phyloP scores from a whole-genome alignment of 352 stramenopile genomes.

The Globisporangium heterothallicum region DNA sequence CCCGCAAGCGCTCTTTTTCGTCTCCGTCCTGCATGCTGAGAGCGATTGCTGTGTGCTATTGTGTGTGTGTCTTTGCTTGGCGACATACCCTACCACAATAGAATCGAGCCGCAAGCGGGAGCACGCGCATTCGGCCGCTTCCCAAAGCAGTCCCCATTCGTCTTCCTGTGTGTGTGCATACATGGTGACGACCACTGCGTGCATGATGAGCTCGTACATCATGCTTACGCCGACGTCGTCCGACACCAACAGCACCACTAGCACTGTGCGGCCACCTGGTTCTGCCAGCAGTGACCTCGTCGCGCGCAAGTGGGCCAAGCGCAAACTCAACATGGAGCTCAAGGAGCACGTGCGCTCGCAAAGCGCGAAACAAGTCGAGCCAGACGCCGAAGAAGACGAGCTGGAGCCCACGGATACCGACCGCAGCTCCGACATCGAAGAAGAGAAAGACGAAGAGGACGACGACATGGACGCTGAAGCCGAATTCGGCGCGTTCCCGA shows the following conservation, averaged over 20 bases:
- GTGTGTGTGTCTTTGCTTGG: too few relatives aligned
- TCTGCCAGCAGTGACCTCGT: conserved; percentile 29
- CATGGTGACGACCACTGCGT: conserved; percentile 1
- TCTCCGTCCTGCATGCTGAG: too few relatives aligned
- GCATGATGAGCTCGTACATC: conserved; percentile 34
- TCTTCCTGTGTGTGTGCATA: background rate
- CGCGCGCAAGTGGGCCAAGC: conserved; percentile 41
- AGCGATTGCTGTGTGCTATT: too few relatives aligned
- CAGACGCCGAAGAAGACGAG: conserved; percentile 23
- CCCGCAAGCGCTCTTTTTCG: too few relatives aligned
- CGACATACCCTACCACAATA: too few relatives aligned
- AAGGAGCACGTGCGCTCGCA: conserved; percentile 12
- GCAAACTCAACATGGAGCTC: conserved; percentile 13
- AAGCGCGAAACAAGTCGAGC: conserved; percentile 33
- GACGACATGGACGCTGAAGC: conserved; percentile 23
- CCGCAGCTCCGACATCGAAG: conserved; percentile 26
- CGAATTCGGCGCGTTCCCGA: conserved; percentile 35
- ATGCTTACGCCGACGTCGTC: conserved; percentile 42
- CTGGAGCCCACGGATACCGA: conserved; percentile 24
- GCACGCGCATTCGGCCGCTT: too few relatives aligned
- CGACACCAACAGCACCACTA: background rate
- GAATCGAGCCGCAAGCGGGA: too few relatives aligned
- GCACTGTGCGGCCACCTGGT: conserved; percentile 3
- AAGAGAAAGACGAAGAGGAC: conserved; percentile 24
- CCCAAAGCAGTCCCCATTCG: background rate